Evolutionary conservation across 129 eudicot genomes (phyloP).

Genomic region (Tagetes patula): DNA sequence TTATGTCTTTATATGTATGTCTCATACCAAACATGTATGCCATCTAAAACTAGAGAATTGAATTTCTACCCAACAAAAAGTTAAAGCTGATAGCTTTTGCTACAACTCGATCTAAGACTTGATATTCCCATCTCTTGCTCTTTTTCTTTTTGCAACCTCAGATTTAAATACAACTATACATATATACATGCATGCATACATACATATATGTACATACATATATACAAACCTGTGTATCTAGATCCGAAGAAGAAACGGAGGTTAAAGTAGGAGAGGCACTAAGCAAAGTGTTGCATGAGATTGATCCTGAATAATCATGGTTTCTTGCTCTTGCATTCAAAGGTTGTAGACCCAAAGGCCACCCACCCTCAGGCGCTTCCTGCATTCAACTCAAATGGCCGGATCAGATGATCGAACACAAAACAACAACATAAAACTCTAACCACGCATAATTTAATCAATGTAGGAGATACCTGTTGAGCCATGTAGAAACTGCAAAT

Average conservation of each 20-base stretch:
- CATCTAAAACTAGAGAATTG: not conserved
- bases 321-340: slow-evolving; percentile 61
- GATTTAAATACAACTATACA: too few species aligned
- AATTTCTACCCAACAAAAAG: slow-evolving; percentile 23
- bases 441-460: not conserved
- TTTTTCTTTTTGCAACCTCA: not conserved
- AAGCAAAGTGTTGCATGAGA: slow-evolving; percentile 75
- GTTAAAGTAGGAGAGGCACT: slow-evolving; percentile 57
- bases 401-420: not conserved
- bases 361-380: slow-evolving; percentile 63
- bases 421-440: not conserved
- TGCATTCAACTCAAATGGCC: slow-evolving; percentile 27
- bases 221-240: slow-evolving; percentile 62
- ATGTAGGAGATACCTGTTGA: slow-evolving; percentile 37
- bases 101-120: slow-evolving; percentile 21
- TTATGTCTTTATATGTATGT: slow-evolving; percentile 25
- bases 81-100: slow-evolving; percentile 12
- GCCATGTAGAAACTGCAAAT: slow-evolving; percentile 31
- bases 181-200: too few species aligned
- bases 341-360: slow-evolving; percentile 81
- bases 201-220: not conserved
- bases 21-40: slow-evolving; percentile 20
- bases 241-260: slow-evolving; percentile 59
- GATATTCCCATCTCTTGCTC: slow-evolving; percentile 16
- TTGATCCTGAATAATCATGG: slow-evolving; percentile 55